Percentiles rank a stretch among this genome's conserved stretches.
Conservation (phyloP, 208 protist genomes). For the Crithidia expoeki region DNA sequence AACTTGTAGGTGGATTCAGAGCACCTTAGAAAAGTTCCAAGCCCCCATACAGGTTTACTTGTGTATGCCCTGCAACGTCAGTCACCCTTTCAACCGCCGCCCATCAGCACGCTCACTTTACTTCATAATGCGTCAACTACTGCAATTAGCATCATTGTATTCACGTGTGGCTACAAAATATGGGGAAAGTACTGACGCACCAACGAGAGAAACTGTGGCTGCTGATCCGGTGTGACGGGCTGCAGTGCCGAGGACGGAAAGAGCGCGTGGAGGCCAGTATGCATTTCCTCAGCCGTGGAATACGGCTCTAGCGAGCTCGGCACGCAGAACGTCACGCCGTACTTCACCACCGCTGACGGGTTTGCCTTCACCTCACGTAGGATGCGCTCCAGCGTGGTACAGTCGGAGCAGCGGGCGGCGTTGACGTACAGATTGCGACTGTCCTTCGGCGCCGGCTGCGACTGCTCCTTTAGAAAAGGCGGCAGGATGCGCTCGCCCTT, state of each 20-base stretch:
- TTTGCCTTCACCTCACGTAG: slow-evolving; percentile 46
- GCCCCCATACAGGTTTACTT: no score
- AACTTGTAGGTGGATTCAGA: no score
- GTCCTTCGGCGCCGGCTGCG: slow-evolving; percentile 20
- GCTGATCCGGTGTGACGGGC: slow-evolving; percentile 19
- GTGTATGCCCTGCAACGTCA: no score
- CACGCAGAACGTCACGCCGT: slow-evolving; percentile 74
- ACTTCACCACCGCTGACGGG: slow-evolving; percentile 47
- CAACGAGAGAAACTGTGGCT: slow-evolving; percentile 37
- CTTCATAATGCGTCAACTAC: no score
- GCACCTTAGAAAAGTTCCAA: no score
- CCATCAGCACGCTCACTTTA: no score
- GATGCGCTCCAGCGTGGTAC: slow-evolving; percentile 48
- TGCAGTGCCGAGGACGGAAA: slow-evolving; percentile 34
- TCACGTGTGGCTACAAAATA: slow-evolving; percentile 18
- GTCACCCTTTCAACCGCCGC: no score
- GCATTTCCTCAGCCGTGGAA: slow-evolving; percentile 39
- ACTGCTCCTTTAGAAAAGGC: slow-evolving; percentile 46
- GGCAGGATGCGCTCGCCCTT: slow-evolving; percentile 67
- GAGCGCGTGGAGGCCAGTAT: slow-evolving; percentile 40
- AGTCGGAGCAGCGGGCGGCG: slow-evolving; percentile 46
- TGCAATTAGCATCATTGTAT: no score
- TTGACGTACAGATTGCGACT: slow-evolving; percentile 38
- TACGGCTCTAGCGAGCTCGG: slow-evolving; percentile 49
- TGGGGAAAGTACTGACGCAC: slow-evolving; percentile 39